Evolutionary conservation across 768 basidiomycete genomes (phyloP).

Genomic region (Panellus pusillus): DNA sequence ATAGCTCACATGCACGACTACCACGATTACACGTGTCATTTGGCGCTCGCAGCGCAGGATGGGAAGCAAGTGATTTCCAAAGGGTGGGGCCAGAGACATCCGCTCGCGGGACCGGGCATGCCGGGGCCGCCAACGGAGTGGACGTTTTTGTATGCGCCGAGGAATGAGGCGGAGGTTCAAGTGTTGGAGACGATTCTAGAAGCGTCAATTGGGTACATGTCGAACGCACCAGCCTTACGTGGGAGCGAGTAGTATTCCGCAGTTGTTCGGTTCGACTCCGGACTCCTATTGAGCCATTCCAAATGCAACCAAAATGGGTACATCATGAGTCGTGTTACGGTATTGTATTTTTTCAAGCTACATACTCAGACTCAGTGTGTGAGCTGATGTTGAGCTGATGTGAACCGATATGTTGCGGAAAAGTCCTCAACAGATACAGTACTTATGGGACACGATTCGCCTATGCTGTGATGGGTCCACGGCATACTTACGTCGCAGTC

Average conservation of each 20-base stretch:
- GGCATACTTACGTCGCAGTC: too few species aligned
- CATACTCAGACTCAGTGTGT: too few species aligned
- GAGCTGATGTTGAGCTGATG: too few species aligned
- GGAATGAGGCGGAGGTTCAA: slow-evolving; percentile 13
- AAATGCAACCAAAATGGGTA: too few species aligned
- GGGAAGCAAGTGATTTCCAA: slow-evolving; percentile 14
- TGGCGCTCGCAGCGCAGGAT: slow-evolving; percentile 17
- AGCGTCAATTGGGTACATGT: slow-evolving; percentile 17
- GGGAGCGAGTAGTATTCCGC: neutral
- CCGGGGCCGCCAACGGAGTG: slow-evolving; percentile 19
- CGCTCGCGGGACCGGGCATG: slow-evolving; percentile 14
- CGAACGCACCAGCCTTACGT: slow-evolving; percentile 1
- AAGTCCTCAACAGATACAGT: too few species aligned
- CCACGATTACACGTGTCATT: slow-evolving; percentile 15
- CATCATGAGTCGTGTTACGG: too few species aligned
- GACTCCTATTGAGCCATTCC: too few species aligned
- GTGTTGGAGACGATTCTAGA: slow-evolving; percentile 15
- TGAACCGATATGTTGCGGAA: too few species aligned
- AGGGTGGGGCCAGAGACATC: slow-evolving; percentile 19
- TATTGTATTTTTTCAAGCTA: too few species aligned
- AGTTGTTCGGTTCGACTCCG: too few species aligned
- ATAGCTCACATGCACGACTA: slow-evolving; percentile 20
- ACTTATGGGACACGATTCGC: too few species aligned
- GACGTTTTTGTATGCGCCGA: slow-evolving; percentile 17
- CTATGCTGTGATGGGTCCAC: too few species aligned